Percentiles rank a stretch among this genome's conserved stretches.
Evolutionary conservation across 1,284 basidiomycete genomes (phyloP).

Genomic region (Fomitopsis betulina): DNA sequence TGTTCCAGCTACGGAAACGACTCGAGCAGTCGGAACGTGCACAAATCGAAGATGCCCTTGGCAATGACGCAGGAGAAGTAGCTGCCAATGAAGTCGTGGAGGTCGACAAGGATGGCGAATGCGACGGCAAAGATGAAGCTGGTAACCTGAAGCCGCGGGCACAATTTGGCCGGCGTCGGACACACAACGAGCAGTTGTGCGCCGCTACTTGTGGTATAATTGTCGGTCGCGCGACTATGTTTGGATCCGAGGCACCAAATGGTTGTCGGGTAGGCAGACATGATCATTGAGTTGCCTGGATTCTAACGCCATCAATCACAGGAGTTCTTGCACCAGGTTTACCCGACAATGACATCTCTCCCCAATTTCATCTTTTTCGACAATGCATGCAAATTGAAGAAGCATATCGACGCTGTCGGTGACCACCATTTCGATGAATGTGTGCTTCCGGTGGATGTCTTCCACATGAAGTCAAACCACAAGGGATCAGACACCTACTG

Average conservation of each 20-base stretch:
- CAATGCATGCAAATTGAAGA: slow-evolving; percentile 23
- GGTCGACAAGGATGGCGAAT: no score
- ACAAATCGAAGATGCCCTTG: no score
- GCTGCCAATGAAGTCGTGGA: no score
- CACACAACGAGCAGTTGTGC: slow-evolving; percentile 32
- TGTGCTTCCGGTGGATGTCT: slow-evolving; percentile 29
- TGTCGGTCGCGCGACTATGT: slow-evolving; percentile 26
- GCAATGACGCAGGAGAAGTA: no score
- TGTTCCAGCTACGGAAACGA: no score
- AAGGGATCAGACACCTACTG: slow-evolving; percentile 25
- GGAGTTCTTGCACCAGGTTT: neutral
- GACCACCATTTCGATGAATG: slow-evolving; percentile 17
- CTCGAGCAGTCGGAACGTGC: no score
- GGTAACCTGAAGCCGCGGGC: slow-evolving; percentile 16
- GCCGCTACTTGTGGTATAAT: slow-evolving; percentile 30
- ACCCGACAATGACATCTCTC: neutral
- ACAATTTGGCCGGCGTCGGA: slow-evolving; percentile 23
- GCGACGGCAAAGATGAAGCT: no score
- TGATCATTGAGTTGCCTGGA: neutral
- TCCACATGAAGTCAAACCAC: slow-evolving; percentile 32
- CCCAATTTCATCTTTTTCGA: slow-evolving; percentile 21
- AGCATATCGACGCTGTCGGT: slow-evolving; percentile 7
- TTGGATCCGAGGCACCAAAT: slow-evolving; percentile 25
- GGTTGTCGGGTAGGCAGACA: slow-evolving; percentile 19
- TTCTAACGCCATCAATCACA: neutral